Conservation (phyloP, 148 eudicot genomes). For the Simmondsia chinensis region DNA sequence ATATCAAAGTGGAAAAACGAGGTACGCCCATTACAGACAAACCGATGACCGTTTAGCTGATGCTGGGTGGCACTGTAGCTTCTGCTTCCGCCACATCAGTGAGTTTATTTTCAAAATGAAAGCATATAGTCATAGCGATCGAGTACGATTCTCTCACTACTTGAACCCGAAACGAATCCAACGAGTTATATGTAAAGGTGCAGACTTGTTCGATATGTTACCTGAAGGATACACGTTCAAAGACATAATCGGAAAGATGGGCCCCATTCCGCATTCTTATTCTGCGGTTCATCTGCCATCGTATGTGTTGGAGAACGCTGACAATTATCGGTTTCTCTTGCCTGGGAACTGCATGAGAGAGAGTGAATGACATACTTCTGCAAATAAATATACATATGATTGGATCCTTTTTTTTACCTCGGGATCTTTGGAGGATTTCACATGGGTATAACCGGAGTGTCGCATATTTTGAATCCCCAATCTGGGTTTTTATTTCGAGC, state of each 20-base stretch:
- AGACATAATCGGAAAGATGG: constrained; percentile 40
- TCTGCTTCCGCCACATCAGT: constrained; percentile 26
- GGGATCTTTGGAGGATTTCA: too few relatives aligned
- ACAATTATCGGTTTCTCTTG: constrained; percentile 25
- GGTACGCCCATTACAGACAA: constrained; percentile 38
- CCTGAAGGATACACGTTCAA: constrained; percentile 40
- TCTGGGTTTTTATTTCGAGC: too few relatives aligned
- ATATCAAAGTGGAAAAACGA: constrained; percentile 24
- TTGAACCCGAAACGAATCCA: constrained; percentile 36
- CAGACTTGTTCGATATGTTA: constrained; percentile 37
- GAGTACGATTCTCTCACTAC: constrained; percentile 27
- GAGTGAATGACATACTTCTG: constrained; percentile 19
- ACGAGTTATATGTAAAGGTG: constrained; percentile 35
- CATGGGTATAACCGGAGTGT: too few relatives aligned
- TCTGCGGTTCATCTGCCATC: constrained; percentile 44
- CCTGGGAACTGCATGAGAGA: constrained; percentile 42
- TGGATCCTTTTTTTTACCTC: too few relatives aligned
- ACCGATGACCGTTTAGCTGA: constrained; percentile 32
- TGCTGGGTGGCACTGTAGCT: too few relatives aligned
- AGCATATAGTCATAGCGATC: constrained; percentile 42
- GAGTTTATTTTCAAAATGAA: constrained; percentile 45
- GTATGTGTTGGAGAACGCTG: constrained; percentile 34
- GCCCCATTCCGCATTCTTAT: constrained; percentile 36
- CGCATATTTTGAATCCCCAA: too few relatives aligned
- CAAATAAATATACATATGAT: too few relatives aligned